A percentile compares a stretch with the other conserved stretches of the same genome.
Evolutionary conservation across 106 monocot genomes (phyloP).

Genomic region (Allium cepa): DNA sequence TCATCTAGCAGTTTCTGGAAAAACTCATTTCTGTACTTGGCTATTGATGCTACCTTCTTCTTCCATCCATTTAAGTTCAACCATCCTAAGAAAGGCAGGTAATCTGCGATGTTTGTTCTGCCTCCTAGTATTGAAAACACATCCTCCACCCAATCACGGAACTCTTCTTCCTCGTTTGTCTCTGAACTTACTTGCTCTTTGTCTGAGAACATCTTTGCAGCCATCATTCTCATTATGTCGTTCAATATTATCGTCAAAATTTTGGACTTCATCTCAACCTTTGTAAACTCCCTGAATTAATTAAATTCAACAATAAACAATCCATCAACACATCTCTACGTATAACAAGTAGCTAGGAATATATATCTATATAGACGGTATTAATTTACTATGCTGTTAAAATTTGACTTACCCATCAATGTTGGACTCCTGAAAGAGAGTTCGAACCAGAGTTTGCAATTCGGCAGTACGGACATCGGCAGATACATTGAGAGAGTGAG

Average conservation of each 20-base stretch:
- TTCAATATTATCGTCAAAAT: constrained; percentile 34
- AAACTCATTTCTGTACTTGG: neutral
- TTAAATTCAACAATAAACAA: no score
- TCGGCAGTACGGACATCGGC: constrained; percentile 12
- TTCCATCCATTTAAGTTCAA: constrained; percentile 11
- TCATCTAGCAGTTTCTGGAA: constrained; percentile 3
- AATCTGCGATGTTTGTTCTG: constrained; percentile 13
- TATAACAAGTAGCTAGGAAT: no score
- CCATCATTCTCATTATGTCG: constrained; percentile 28
- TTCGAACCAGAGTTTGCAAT: neutral
- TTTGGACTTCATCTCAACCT: constrained; percentile 28
- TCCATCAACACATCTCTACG: no score
- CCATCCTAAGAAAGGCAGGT: constrained; percentile 24
- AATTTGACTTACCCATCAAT: no score
- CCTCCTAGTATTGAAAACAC: constrained; percentile 16
- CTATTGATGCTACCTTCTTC: neutral
- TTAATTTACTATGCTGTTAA: no score
- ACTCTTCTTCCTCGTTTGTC: neutral
- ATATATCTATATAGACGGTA: no score
- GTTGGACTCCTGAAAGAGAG: no score
- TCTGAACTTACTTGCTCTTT: no score
- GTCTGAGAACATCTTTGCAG: neutral
- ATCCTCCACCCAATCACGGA: constrained; percentile 42
- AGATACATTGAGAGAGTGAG: constrained; percentile 22
- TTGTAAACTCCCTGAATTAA: neutral